These are phyloP conservation scores for Leishmania turanica DNA, from an alignment of 208 protist species.

Conservation along the genomic window DNA sequence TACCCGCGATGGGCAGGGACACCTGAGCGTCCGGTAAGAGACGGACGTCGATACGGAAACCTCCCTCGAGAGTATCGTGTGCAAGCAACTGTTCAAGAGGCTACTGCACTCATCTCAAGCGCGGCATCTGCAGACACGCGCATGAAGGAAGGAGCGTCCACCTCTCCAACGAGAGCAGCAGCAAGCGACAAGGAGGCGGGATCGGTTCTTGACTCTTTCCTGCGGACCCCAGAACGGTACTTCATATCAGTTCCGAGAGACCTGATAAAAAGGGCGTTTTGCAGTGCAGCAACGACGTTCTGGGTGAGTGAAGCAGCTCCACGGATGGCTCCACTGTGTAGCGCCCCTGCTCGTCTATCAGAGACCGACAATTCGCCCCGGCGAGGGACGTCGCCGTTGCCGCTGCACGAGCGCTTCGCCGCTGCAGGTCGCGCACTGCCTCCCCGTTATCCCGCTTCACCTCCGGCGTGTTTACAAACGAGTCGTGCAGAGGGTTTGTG, in stretches of 20 bases:
- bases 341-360: too few relatives aligned
- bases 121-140: not conserved
- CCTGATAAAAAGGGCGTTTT: not conserved
- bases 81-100: not conserved
- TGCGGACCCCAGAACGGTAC: not conserved
- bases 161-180: not conserved
- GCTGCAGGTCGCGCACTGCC: slow-evolving; percentile 3
- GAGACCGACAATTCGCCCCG: too few relatives aligned
- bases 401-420: not conserved
- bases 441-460: slow-evolving; percentile 28
- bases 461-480: slow-evolving; percentile 24
- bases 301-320: not conserved
- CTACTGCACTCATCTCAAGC: not conserved
- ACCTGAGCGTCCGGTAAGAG: not conserved
- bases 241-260: too few relatives aligned
- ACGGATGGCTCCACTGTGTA: not conserved
- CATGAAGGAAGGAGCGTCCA: not conserved
- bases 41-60: not conserved
- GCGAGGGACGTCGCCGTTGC: too few relatives aligned
- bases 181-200: not conserved
- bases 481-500: slow-evolving; percentile 28
- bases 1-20: not conserved
- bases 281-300: not conserved
- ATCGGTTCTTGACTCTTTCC: not conserved
- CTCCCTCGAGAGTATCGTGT: not conserved